phyloP scores from a whole-genome alignment of 2,329 filamentous ascomycete genomes.

The Fusarium metavorans region DNA sequence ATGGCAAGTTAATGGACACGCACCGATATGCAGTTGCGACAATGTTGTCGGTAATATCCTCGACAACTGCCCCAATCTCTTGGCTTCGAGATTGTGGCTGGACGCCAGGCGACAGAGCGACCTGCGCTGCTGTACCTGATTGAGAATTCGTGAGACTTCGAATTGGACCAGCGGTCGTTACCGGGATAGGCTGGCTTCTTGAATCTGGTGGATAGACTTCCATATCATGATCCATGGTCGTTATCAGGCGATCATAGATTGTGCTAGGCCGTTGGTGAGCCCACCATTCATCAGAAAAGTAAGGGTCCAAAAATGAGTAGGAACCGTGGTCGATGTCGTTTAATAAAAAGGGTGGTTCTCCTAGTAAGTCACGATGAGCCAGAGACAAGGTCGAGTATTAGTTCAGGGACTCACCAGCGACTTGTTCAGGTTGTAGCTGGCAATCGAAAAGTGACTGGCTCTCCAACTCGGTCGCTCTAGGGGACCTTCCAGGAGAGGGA shows the following conservation, averaged over 20 bases:
- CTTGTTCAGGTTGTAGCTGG: not conserved
- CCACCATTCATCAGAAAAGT: not conserved
- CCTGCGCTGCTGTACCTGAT: not conserved
- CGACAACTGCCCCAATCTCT: rapidly evolving
- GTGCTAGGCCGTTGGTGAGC: not conserved
- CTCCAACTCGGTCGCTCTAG: not conserved
- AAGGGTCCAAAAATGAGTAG: not conserved
- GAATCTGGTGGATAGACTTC: not conserved
- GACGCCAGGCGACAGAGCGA: rapidly evolving
- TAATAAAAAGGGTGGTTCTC: not conserved
- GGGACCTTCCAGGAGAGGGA: not conserved
- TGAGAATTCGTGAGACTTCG: not conserved
- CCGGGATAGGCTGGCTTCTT: not conserved
- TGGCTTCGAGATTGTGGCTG: not conserved
- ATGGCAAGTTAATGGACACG: rapidly evolving
- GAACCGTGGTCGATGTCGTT: rapidly evolving
- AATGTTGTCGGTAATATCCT: not conserved
- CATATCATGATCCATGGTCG: too few relatives aligned
- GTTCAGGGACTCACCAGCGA: not conserved
- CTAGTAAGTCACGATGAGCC: not conserved
- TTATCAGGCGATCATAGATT: not conserved
- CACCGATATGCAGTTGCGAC: not conserved
- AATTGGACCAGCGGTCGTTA: not conserved
- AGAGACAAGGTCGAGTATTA: rapidly evolving
- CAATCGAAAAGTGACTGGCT: rapidly evolving